phyloP scores from a whole-genome alignment of 2,329 filamentous ascomycete genomes.

The Cordyceps fumosorosea region DNA sequence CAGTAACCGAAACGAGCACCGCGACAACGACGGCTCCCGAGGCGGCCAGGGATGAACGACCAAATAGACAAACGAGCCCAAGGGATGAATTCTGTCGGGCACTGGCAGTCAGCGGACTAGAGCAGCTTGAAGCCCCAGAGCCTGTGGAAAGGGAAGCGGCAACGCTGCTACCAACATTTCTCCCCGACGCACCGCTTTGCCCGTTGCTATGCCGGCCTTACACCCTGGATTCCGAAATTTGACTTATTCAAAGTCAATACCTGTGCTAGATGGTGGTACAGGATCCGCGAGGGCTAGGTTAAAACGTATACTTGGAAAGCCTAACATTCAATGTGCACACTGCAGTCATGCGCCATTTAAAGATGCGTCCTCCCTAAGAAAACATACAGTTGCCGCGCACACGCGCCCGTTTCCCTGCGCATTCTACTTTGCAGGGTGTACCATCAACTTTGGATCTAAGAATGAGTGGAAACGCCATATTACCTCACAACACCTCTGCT shows the following conservation, averaged over 20 bases:
- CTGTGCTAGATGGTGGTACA: constrained; percentile 18
- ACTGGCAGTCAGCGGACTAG: no score
- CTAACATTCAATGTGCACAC: constrained; percentile 53
- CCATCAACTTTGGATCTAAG: constrained; percentile 79
- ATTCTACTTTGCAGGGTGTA: constrained; percentile 77
- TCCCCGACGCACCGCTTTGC: neutral
- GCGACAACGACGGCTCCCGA: neutral
- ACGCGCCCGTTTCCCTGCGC: constrained; percentile 76
- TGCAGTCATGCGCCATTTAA: constrained; percentile 61
- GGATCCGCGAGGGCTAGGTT: constrained; percentile 36
- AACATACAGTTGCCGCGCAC: constrained; percentile 61
- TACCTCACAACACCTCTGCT: constrained; percentile 75
- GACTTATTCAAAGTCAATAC: neutral
- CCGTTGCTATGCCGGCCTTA: constrained; percentile 1
- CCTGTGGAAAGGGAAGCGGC: constrained; percentile 21
- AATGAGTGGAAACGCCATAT: constrained; percentile 99
- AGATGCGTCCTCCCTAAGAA: constrained; percentile 57
- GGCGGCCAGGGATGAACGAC: neutral
- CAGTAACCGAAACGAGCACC: neutral
- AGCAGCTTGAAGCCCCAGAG: no score
- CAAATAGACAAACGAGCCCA: constrained; percentile 22
- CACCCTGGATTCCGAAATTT: neutral
- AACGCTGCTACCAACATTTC: constrained; percentile 23
- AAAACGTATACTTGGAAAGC: constrained; percentile 45
- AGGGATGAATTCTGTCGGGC: neutral